Conservation (phyloP, 1,139 yeast species). For the Suhomyces choctaworum region DNA sequence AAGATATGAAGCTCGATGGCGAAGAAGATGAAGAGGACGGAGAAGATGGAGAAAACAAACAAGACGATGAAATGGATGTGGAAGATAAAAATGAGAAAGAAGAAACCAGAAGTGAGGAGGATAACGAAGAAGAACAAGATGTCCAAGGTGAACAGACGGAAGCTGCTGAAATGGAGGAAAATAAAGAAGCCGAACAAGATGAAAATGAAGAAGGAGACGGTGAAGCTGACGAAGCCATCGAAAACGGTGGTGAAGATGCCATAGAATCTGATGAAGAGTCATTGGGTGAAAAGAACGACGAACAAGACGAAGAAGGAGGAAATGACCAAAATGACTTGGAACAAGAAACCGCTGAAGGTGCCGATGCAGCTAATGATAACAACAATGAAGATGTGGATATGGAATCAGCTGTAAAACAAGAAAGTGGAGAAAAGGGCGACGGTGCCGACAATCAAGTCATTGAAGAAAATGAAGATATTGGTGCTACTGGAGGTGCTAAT, state of each 20-base stretch:
- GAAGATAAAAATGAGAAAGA: conserved; percentile 18
- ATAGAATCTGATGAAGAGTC: conserved; percentile 20
- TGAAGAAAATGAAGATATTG: conserved; percentile 69
- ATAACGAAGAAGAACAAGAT: conserved; percentile 22
- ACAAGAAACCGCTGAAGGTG: conserved; percentile 37
- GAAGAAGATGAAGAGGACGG: conserved; percentile 52
- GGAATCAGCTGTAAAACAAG: conserved; percentile 71
- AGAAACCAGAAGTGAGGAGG: conserved; percentile 18
- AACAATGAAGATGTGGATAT: conserved; percentile 57
- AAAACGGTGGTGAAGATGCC: conserved; percentile 21
- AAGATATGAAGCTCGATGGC: conserved; percentile 78
- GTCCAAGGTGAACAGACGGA: conserved; percentile 27
- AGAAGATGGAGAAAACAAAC: too few relatives aligned
- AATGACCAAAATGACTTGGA: conserved; percentile 31
- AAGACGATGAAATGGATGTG: conserved; percentile 29
- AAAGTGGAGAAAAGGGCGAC: conserved; percentile 68
- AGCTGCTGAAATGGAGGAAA: conserved; percentile 31
- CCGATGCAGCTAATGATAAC: conserved; percentile 52
- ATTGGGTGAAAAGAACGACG: conserved; percentile 25
- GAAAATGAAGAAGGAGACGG: conserved; percentile 23
- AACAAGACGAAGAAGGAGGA: conserved; percentile 28
- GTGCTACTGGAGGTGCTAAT: conserved; percentile 66
- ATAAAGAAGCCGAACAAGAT: conserved; percentile 22
- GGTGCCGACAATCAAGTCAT: conserved; percentile 73
- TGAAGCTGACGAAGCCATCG: conserved; percentile 22